Evolutionary conservation across 2,329 filamentous ascomycete genomes (phyloP).

Genomic region (Aspergillus tamarii): DNA sequence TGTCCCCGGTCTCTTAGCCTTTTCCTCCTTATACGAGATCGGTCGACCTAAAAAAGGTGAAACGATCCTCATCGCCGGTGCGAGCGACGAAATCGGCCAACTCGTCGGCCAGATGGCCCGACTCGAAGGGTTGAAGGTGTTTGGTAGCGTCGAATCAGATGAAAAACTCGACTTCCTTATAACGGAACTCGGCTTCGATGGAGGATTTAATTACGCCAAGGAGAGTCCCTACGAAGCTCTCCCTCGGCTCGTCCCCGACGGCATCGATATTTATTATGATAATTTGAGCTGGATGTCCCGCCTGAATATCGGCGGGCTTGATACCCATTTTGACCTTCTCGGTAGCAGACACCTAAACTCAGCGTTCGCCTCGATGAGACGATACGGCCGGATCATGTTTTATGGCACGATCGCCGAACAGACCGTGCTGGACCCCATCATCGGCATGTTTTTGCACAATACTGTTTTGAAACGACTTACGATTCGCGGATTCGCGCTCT

Average conservation of each 20-base stretch:
- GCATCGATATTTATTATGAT: slow-evolving; percentile 83
- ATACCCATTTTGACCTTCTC: neutral
- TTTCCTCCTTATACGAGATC: slow-evolving; percentile 73
- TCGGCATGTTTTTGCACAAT: slow-evolving; percentile 2
- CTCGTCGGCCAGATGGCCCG: slow-evolving; percentile 83
- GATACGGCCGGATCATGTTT: neutral
- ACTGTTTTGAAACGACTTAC: neutral
- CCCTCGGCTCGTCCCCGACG: slow-evolving; percentile 71
- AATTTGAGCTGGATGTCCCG: slow-evolving; percentile 55
- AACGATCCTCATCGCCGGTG: slow-evolving; percentile 80
- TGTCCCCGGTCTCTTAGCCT: slow-evolving; percentile 78
- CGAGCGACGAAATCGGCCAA: slow-evolving; percentile 80
- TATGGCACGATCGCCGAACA: neutral
- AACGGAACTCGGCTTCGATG: slow-evolving; percentile 71
- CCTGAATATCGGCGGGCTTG: neutral
- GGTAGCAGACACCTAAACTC: neutral
- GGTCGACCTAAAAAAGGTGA: slow-evolving; percentile 75
- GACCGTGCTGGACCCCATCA: neutral
- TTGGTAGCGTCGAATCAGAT: slow-evolving; percentile 80
- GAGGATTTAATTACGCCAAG: slow-evolving; percentile 86
- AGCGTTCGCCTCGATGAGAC: neutral
- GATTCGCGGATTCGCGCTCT: neutral
- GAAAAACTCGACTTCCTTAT: slow-evolving; percentile 77
- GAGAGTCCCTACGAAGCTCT: slow-evolving; percentile 72
- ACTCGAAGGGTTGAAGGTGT: slow-evolving; percentile 75